Conservation (phyloP, 805 yeast genomes). For the Tanozyma kutaoensis region DNA sequence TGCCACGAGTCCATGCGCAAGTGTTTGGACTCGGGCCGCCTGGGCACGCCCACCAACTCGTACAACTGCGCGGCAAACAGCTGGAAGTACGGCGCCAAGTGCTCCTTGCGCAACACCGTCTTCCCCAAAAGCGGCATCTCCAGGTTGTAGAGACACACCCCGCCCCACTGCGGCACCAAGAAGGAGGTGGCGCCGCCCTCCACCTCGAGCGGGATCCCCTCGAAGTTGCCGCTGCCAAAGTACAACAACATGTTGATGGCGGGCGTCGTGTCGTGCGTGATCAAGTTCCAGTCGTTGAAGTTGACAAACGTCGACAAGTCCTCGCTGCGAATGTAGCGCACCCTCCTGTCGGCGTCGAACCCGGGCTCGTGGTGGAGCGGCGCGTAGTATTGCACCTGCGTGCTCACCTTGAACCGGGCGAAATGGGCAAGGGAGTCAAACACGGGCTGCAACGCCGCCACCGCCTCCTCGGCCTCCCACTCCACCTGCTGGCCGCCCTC, state of each 20-base stretch:
- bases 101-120: slow-evolving; percentile 12
- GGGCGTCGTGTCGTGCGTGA: slow-evolving; percentile 47
- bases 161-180: slow-evolving; percentile 86
- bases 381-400: slow-evolving; percentile 67
- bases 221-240: slow-evolving; percentile 35
- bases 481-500: slow-evolving; percentile 54
- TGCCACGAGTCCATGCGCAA: slow-evolving; percentile 55
- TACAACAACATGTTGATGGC: slow-evolving; percentile 59
- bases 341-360: slow-evolving; percentile 10
- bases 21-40: slow-evolving; percentile 40
- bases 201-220: slow-evolving; percentile 35
- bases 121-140: slow-evolving; percentile 7
- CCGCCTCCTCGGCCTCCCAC: slow-evolving; percentile 60
- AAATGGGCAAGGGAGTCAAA: slow-evolving; percentile 36
- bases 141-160: slow-evolving; percentile 42
- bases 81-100: slow-evolving; percentile 44
- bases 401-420: slow-evolving; percentile 63
- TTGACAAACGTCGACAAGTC: slow-evolving; percentile 71
- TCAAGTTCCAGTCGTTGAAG: slow-evolving; percentile 71
- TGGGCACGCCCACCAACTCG: slow-evolving; percentile 58
- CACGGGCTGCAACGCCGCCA: slow-evolving; percentile 43
- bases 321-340: slow-evolving; percentile 23
- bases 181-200: slow-evolving; percentile 40
- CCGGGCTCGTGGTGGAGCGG: slow-evolving; percentile 15
- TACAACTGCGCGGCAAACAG: slow-evolving; percentile 66